Evolutionary conservation across 768 basidiomycete genomes (phyloP), one percentile per base, ranked within the genome.

Genomic region (Kwoniella sp.): DNA sequence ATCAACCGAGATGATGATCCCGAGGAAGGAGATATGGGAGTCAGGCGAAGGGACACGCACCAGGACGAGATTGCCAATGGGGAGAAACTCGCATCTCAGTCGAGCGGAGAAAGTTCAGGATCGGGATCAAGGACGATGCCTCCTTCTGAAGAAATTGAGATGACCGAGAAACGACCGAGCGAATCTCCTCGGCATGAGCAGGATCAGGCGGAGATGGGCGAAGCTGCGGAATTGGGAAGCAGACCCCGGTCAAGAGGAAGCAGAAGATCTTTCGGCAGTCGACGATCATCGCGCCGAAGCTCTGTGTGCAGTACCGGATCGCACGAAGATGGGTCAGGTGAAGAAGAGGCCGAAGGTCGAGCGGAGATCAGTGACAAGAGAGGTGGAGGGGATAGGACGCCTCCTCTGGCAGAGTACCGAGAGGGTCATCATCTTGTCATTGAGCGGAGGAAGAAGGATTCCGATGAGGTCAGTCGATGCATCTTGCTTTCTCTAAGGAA

Each of bases 1-100:
- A 89, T 95, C 76, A 95, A 96, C 74, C 85, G 90, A 22, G 93
- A 95, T 74, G 81, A 80, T 48, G 81, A 82, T 54, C 80, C 64
- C 0, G 78, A 79, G 40, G 82, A 81, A 17, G 84, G 86, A 79
- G 87, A 88, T 76, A 76, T 83, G 22, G 85, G 85, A 8, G 72
- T 83, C 27, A 61, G 73, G 30, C 6, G 77, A 46, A 62, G 68
- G 54, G 56, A 58, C 26, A 49, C 63, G 2, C 25, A 37, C n/a
- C 15, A 54, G 17, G 30, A 26, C 17, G 56, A 58, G n/a, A 29
- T 17, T 13, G 51, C 55, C 9, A 26, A 58, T n/a, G 27, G 63
- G 19, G 68, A 69, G 53, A 67, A 68, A 58, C 40, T 58, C 13
- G 58, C 51, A n/a, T 60, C 53, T 44, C 70, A 63, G 30, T 68